phyloP scores from a whole-genome alignment of 148 eudicot species.

The Mesembryanthemum crystallinum region DNA sequence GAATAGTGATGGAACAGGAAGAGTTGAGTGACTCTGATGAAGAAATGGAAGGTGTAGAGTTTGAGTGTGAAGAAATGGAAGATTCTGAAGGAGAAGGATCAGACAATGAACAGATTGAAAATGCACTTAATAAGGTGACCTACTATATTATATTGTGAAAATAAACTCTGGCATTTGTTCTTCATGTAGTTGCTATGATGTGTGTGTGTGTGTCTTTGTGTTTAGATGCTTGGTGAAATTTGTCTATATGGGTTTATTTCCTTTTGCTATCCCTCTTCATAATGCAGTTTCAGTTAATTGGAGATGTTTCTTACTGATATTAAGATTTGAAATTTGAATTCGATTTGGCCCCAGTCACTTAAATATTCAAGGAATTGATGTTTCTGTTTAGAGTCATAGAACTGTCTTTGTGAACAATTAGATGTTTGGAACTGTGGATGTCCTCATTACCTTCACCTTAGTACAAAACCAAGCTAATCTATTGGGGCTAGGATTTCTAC shows the following conservation, averaged over 20 bases:
- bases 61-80: slow-evolving; percentile 92
- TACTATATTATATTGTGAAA: background rate
- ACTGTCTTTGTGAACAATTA: background rate
- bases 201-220: slow-evolving; percentile 10
- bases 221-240: slow-evolving; percentile 12
- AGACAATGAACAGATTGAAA: slow-evolving; percentile 39
- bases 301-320: background rate
- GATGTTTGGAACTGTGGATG: background rate
- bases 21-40: slow-evolving; percentile 98
- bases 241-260: too few relatives aligned
- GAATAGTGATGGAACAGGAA: slow-evolving; percentile 97
- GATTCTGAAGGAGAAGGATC: slow-evolving; percentile 87
- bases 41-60: slow-evolving; percentile 83
- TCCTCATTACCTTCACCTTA: background rate
- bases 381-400: background rate
- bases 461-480: background rate
- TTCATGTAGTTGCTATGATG: slow-evolving; percentile 9
- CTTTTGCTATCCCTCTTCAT: background rate
- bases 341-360: background rate
- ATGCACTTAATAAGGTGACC: slow-evolving; percentile 52
- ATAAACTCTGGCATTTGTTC: background rate
- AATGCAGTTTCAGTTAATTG: background rate
- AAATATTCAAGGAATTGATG: background rate
- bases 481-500: slow-evolving; percentile 1
- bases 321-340: background rate